A percentile compares a stretch with the other conserved stretches of the same genome.
Conservation (phyloP, 192 early-diverging fungal species). For the Entomortierella chlamydospora region DNA sequence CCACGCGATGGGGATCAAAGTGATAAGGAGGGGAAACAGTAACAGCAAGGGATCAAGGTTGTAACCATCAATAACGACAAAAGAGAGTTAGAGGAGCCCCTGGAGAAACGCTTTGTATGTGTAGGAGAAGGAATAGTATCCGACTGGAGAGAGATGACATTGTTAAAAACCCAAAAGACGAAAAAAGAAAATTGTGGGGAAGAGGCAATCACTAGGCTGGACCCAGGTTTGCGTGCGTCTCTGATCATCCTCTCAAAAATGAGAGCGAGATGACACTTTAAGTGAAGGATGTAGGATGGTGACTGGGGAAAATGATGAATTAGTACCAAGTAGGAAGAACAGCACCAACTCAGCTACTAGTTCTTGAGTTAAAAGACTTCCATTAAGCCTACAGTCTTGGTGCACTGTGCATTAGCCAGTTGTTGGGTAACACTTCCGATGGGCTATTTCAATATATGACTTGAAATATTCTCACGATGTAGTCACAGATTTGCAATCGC, state of each 20-base stretch:
- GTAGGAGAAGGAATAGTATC: background rate
- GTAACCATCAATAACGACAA: background rate
- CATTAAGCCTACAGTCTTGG: too few species aligned
- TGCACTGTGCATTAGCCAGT: too few species aligned
- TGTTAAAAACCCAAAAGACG: constrained; percentile 32
- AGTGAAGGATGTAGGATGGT: too few species aligned
- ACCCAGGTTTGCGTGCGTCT: background rate
- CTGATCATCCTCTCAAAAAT: background rate
- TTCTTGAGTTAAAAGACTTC: too few species aligned
- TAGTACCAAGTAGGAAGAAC: too few species aligned
- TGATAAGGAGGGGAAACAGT: background rate
- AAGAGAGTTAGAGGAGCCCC: background rate
- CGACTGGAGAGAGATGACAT: background rate
- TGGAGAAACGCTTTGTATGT: background rate
- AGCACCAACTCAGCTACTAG: too few species aligned
- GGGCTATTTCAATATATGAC: too few species aligned
- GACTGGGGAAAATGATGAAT: background rate
- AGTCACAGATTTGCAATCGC: background rate
- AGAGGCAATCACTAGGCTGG: background rate
- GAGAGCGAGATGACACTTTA: constrained; percentile 17
- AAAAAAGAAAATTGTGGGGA: constrained; percentile 54
- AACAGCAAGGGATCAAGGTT: too few species aligned
- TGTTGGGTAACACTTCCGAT: too few species aligned
- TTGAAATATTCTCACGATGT: constrained; percentile 46
- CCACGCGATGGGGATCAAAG: too few species aligned